phyloP scores from a whole-genome alignment of 306 rosid species.

The Fragaria nilgerrensis region DNA sequence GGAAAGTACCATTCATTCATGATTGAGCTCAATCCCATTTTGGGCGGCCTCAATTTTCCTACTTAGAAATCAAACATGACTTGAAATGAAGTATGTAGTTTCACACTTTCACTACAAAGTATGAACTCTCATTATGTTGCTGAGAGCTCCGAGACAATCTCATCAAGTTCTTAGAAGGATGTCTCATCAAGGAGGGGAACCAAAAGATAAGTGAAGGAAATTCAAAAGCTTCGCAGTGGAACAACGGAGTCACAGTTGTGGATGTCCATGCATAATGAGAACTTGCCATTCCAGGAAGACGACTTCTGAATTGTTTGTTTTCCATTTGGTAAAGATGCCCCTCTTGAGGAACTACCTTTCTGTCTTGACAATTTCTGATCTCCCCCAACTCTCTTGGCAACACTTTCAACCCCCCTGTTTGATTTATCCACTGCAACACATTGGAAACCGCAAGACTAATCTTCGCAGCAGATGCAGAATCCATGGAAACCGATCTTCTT shows the following conservation, averaged over 20 bases:
- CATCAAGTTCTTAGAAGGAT: constrained; percentile 10
- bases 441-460: constrained; percentile 31
- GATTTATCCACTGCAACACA: constrained; percentile 13
- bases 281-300: constrained; percentile 54
- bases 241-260: constrained; percentile 38
- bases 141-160: constrained; percentile 30
- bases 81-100: neutral
- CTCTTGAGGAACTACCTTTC: constrained; percentile 46
- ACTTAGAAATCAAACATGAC: constrained; percentile 17
- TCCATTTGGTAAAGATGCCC: constrained; percentile 34
- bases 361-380: constrained; percentile 30
- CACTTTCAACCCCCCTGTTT: neutral
- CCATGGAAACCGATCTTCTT: constrained; percentile 68
- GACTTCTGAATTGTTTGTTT: constrained; percentile 63
- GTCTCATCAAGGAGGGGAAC: neutral
- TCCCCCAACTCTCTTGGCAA: constrained; percentile 31
- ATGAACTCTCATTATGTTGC: constrained; percentile 33
- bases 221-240: constrained; percentile 44
- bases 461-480: constrained; percentile 43
- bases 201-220: neutral
- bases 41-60: constrained; percentile 8
- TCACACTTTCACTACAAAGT: neutral
- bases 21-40: constrained; percentile 11
- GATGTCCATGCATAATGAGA: constrained; percentile 32
- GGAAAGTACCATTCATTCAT: neutral